Conservation (phyloP, 495 filamentous ascomycete genomes). For the Penicillium simplicissimum region DNA sequence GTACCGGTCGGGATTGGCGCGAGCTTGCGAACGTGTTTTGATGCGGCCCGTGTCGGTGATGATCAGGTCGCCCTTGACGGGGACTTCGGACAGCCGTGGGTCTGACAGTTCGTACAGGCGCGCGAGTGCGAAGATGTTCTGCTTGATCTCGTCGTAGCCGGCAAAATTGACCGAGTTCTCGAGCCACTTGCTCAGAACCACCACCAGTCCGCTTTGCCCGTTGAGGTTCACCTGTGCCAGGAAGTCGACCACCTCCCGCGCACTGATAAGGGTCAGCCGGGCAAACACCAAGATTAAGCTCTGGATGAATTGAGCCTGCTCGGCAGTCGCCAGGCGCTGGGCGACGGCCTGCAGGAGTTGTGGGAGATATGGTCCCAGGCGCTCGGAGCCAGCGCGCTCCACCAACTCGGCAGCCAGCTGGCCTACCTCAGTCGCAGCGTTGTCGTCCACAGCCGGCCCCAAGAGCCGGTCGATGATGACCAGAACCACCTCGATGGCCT, state of each 20-base stretch:
- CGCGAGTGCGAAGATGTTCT: conserved; percentile 91
- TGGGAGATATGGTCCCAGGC: conserved; percentile 83
- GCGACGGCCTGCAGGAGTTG: conserved; percentile 92
- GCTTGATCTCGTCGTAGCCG: conserved; percentile 93
- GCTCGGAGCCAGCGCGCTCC: conserved; percentile 86
- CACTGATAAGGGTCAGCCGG: conserved; percentile 76
- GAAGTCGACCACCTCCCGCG: conserved; percentile 90
- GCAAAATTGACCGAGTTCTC: conserved; percentile 95
- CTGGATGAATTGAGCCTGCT: conserved; percentile 82
- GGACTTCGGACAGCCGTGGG: conserved; percentile 71
- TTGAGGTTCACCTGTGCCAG: conserved; percentile 78
- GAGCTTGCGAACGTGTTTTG: conserved; percentile 86
- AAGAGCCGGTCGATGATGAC: conserved; percentile 93
- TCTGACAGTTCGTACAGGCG: conserved; percentile 88
- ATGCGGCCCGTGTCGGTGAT: conserved; percentile 79
- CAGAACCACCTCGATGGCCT: conserved; percentile 83
- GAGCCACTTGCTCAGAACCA: conserved; percentile 92
- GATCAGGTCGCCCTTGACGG: conserved; percentile 90
- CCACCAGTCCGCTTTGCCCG: conserved; percentile 69
- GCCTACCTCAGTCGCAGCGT: conserved; percentile 92
- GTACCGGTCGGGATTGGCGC: conserved; percentile 81
- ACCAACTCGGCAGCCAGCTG: conserved; percentile 92
- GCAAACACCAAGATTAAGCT: conserved; percentile 95
- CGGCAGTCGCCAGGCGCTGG: conserved; percentile 75
- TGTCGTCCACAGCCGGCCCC: conserved; percentile 77